Evolutionary conservation across 2,329 filamentous ascomycete genomes (phyloP).

Genomic region (Elsinoe fawcettii): DNA sequence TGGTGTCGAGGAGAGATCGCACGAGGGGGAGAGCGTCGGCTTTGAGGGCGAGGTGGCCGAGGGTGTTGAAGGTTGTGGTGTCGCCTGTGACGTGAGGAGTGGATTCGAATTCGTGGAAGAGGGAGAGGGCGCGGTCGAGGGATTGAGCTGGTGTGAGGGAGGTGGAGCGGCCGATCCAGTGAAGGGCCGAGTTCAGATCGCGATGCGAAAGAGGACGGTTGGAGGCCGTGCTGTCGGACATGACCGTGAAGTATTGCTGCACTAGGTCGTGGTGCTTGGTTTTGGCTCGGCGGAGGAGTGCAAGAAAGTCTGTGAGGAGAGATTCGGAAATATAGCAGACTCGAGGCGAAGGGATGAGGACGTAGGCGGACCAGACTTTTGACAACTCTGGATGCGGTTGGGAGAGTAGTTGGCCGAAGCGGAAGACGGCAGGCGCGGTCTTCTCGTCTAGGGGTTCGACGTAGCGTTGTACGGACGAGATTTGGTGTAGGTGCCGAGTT

Average conservation of each 20-base stretch:
- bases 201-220: conserved; percentile 57
- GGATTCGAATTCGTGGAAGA: conserved; percentile 89
- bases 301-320: conserved; percentile 57
- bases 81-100: conserved; percentile 57
- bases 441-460: background rate
- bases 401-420: background rate
- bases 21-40: conserved; percentile 76
- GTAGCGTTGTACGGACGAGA: background rate
- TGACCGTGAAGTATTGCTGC: conserved; percentile 72
- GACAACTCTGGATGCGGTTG: conserved; percentile 13
- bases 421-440: conserved; percentile 2
- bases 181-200: conserved; percentile 80
- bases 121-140: conserved; percentile 59
- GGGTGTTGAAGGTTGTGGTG: conserved; percentile 81
- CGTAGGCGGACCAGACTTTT: conserved; percentile 47
- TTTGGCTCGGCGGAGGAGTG: conserved; percentile 57
- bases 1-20: conserved; percentile 76
- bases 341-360: conserved; percentile 45
- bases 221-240: conserved; percentile 74
- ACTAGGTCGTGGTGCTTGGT: conserved; percentile 47
- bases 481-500: background rate
- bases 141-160: conserved; percentile 51
- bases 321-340: conserved; percentile 42
- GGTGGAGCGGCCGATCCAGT: conserved; percentile 68
- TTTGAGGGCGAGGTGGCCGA: conserved; percentile 83